Evolutionary conservation across 495 filamentous ascomycete genomes (phyloP).

Genomic region (Annulohypoxylon nitens): DNA sequence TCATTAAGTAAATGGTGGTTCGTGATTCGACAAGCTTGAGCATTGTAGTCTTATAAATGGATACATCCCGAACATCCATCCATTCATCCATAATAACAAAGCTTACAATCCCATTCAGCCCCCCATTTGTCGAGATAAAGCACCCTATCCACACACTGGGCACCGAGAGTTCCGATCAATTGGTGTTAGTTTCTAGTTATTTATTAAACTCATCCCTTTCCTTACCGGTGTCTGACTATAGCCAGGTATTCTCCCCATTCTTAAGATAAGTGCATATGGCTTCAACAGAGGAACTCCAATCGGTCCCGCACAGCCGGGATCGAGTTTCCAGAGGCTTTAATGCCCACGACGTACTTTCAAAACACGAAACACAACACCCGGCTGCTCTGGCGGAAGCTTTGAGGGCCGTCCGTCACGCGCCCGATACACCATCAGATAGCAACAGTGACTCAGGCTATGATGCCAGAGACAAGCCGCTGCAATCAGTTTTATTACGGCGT

Average conservation of each 20-base stretch:
- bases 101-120: constrained; percentile 2
- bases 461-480: constrained; percentile 22
- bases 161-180: constrained; percentile 1
- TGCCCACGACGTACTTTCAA: constrained; percentile 15
- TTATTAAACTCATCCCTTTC: neutral
- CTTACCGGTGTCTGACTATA: neutral
- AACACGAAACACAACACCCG: constrained; percentile 34
- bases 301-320: neutral
- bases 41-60: constrained; percentile 13
- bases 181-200: neutral
- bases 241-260: neutral
- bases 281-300: constrained; percentile 15
- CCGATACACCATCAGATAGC: constrained; percentile 40
- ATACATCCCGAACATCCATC: constrained; percentile 13
- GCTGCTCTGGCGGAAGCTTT: constrained; percentile 36
- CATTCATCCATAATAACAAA: constrained; percentile 9
- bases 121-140: neutral
- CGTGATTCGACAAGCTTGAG: neutral
- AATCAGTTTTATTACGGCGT: constrained; percentile 36
- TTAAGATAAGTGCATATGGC: constrained; percentile 34
- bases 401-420: constrained; percentile 32
- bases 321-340: neutral
- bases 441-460: constrained; percentile 40
- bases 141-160: neutral
- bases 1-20: constrained; percentile 12